Evolutionary conservation across 225 moss, liverwort and hornwort species (phyloP).

Genomic region (Asterella californica): DNA sequence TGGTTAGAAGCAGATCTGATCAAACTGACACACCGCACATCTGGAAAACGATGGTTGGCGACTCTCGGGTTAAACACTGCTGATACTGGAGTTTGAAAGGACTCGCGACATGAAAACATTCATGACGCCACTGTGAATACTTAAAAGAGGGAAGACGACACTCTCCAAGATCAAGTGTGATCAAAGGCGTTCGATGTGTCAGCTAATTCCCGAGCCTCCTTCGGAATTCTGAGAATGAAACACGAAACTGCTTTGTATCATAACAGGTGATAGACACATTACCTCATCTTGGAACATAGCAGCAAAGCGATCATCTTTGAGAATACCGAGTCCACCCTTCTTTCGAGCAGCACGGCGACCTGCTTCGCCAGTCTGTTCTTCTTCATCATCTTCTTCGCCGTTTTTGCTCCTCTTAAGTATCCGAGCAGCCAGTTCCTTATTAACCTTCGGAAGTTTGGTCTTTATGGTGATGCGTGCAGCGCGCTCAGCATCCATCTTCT

Average conservation of each 20-base stretch:
- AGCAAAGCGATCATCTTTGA: constrained; percentile 87
- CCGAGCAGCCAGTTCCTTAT: constrained; percentile 79
- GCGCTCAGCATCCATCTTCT: constrained; percentile 81
- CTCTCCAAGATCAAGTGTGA: background rate
- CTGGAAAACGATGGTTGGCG: background rate
- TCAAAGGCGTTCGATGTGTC: background rate
- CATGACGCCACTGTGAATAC: background rate
- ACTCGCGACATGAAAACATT: background rate
- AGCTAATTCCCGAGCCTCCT: background rate
- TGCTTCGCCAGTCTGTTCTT: constrained; percentile 40
- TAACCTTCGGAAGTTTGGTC: constrained; percentile 94
- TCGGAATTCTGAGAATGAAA: no score
- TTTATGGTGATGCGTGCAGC: constrained; percentile 87
- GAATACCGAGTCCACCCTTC: constrained; percentile 52
- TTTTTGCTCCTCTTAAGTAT: constrained; percentile 54
- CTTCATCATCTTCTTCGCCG: constrained; percentile 40
- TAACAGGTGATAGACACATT: background rate
- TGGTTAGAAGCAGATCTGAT: background rate
- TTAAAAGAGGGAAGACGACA: background rate
- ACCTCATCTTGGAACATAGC: constrained; percentile 87
- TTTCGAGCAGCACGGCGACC: constrained; percentile 37
- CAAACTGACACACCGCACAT: background rate
- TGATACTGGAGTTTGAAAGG: background rate
- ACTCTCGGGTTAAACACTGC: background rate
- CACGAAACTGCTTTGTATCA: background rate